Evolutionary conservation across 2,329 filamentous ascomycete species (phyloP).

Genomic region (Trichoderma sp.): DNA sequence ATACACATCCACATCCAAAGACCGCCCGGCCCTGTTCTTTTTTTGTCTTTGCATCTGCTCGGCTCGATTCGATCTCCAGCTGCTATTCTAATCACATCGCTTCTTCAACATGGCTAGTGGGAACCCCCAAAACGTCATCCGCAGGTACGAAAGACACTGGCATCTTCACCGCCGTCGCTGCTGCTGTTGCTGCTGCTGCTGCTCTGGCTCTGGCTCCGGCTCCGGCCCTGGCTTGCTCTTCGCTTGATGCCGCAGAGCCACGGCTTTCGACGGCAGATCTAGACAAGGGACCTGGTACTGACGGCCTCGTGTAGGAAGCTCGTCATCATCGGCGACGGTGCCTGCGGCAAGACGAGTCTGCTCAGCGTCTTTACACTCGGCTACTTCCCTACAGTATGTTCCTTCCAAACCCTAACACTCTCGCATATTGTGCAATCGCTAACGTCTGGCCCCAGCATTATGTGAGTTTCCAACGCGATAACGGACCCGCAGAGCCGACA

Average conservation of each 20-base stretch:
- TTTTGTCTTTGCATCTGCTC: background rate
- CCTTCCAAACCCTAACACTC: background rate
- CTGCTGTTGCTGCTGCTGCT: too few relatives aligned
- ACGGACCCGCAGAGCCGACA: slow-evolving; percentile 26
- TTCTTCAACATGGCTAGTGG: slow-evolving; percentile 48
- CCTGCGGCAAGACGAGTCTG: slow-evolving; percentile 96
- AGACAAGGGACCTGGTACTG: slow-evolving; percentile 19
- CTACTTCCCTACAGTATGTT: slow-evolving; percentile 92
- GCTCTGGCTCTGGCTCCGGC: background rate
- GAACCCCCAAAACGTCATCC: slow-evolving; percentile 60
- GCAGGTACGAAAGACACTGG: slow-evolving; percentile 56
- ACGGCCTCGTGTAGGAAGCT: slow-evolving; percentile 68
- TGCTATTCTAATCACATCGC: slow-evolving; percentile 28
- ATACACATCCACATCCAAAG: slow-evolving; percentile 1
- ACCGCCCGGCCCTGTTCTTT: slow-evolving; percentile 15
- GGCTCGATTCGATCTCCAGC: background rate
- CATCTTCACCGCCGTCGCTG: background rate
- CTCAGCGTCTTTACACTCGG: slow-evolving; percentile 96
- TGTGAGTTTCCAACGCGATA: slow-evolving; percentile 45
- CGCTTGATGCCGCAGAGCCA: background rate
- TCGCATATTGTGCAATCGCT: slow-evolving; percentile 31
- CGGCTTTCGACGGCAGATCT: background rate
- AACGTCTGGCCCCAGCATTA: slow-evolving; percentile 55
- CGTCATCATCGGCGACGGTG: slow-evolving; percentile 95
- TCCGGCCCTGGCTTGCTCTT: background rate